A percentile compares a stretch with the other conserved stretches of the same genome.
Conservation (phyloP, 495 filamentous ascomycete species). For the Recurvomyces mirabilis region DNA sequence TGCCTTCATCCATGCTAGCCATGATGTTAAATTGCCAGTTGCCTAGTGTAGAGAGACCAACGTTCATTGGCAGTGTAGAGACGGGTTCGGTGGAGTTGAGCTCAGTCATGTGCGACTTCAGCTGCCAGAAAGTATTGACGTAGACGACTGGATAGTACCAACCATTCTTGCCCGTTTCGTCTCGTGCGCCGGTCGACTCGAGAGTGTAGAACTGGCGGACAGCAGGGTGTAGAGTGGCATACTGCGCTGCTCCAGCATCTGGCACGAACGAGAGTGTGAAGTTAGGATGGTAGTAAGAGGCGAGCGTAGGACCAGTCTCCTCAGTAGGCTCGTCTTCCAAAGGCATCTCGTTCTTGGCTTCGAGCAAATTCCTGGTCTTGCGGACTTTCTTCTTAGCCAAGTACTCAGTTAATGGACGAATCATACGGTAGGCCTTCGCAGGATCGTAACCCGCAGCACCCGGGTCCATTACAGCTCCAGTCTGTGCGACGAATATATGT, state of each 20-base stretch:
- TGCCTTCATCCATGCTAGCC: constrained; percentile 72
- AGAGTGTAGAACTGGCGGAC: constrained; percentile 65
- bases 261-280: constrained; percentile 81
- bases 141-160: constrained; percentile 96
- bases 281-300: constrained; percentile 91
- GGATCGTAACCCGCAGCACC: constrained; percentile 56
- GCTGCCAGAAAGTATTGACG: constrained; percentile 94
- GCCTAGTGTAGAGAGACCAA: constrained; percentile 66
- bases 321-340: constrained; percentile 37
- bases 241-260: constrained; percentile 57
- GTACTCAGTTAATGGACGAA: constrained; percentile 77
- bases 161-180: constrained; percentile 71
- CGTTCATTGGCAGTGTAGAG: constrained; percentile 66
- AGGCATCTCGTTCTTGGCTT: constrained; percentile 39
- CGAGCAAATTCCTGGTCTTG: constrained; percentile 82
- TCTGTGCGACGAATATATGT: constrained; percentile 76
- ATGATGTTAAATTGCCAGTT: constrained; percentile 90
- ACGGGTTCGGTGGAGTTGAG: constrained; percentile 72
- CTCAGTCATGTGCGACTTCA: constrained; percentile 79
- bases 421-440: constrained; percentile 66
- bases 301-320: constrained; percentile 49
- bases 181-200: constrained; percentile 61
- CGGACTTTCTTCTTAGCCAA: constrained; percentile 79
- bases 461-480: constrained; percentile 67
- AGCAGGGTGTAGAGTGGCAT: constrained; percentile 58